Evolutionary conservation across 371 early-diverging fungal genomes (phyloP), one percentile per base, ranked within the genome.

Genomic region (Smittium mucronatum): DNA sequence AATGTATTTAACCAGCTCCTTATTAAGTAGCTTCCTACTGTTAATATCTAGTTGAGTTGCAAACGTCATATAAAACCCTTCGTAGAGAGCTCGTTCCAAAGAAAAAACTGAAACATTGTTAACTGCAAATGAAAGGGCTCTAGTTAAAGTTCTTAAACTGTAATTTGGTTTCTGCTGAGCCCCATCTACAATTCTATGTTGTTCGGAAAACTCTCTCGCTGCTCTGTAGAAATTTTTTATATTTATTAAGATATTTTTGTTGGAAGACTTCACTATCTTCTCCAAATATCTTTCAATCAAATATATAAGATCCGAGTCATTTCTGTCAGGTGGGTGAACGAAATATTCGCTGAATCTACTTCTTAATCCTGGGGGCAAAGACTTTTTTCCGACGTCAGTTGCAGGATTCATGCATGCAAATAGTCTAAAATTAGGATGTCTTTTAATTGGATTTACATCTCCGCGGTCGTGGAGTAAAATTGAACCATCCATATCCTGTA

Each of bases 331-430:
- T 15, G 93, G 82, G 64, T 93, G 90, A 16, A 97, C 94, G 79
- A 90, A 97, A 67, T 95, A 87, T 72, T 98, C 97, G 25, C 93
- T 94, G 76, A 98, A 97, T 36, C 97, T 84, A 64, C 87, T 90
- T 47, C 95, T 87, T 17, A 98, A 82, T 16, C 93, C 93, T 2
- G 90, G 89, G 16, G 99, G 95, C 29, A 98, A 85, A 73, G 97
- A 91, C 59, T 94, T 90, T 80, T 99, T 99, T 63, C 99, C 99
- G 0, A 95, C 94, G 81, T 98, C 97, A 15, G 92, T 97, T n/a
- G 95, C 92, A 26, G 99, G 99, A 81, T 99, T 99, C 99, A 99
- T 99, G 80, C 99, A 98, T 0, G 95, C 98, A 80, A 99, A 99
- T 2, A 99, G 81, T 15, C 96, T 86, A 84, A 99, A 99, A 69